Evolutionary conservation across 2,329 filamentous ascomycete species (phyloP).

Genomic region (Diaporthe citriasiana): DNA sequence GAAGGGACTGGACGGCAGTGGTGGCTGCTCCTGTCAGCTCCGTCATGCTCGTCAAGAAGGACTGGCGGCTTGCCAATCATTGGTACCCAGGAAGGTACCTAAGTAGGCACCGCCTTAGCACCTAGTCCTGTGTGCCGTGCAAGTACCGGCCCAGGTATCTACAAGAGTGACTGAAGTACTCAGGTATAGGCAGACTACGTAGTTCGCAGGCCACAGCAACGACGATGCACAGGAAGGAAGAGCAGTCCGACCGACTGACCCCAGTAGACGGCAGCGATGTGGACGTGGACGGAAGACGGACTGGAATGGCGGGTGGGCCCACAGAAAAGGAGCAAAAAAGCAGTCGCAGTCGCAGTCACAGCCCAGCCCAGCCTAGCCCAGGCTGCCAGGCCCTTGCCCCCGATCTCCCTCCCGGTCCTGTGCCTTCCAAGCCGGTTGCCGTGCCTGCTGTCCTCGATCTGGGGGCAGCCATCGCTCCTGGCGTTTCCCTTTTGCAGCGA

Average conservation of each 20-base stretch:
- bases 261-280: slow-evolving; percentile 1
- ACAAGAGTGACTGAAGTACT: background rate
- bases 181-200: background rate
- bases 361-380: slow-evolving; percentile 16
- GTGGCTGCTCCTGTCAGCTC: slow-evolving; percentile 26
- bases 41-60: background rate
- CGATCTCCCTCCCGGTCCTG: slow-evolving; percentile 39
- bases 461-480: slow-evolving; percentile 22
- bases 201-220: background rate
- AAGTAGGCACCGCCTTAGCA: background rate
- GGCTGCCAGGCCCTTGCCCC: slow-evolving; percentile 24
- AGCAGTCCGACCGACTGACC: background rate
- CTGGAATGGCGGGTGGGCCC: slow-evolving; percentile 31
- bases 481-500: background rate
- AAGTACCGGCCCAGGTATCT: background rate
- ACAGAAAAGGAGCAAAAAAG: slow-evolving; percentile 26
- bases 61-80: background rate
- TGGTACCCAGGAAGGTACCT: no score
- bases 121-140: no score
- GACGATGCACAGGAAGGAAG: background rate
- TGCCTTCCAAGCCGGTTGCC: slow-evolving; percentile 35
- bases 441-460: slow-evolving; percentile 42
- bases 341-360: slow-evolving; percentile 14
- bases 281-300: slow-evolving; percentile 22
- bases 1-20: slow-evolving; percentile 16